These are phyloP conservation scores for Ustulina deusta DNA, from an alignment of 2,329 filamentous ascomycete species.

Conservation along the genomic window DNA sequence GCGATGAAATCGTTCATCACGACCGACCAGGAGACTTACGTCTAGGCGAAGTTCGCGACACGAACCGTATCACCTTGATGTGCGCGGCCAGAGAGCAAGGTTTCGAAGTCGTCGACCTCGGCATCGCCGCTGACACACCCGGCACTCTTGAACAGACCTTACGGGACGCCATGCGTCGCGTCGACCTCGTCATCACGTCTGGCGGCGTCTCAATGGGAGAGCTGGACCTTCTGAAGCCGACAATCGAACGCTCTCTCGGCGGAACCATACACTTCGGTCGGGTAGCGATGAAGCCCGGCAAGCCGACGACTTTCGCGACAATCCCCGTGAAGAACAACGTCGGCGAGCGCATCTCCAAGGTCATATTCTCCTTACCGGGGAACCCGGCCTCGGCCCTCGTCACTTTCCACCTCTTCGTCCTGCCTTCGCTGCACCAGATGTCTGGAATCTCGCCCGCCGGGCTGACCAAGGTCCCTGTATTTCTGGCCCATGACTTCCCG, in stretches of 20 bases:
- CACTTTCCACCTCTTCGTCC: slow-evolving; percentile 92
- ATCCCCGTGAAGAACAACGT: slow-evolving; percentile 72
- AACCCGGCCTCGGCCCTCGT: slow-evolving; percentile 95
- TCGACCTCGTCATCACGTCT: slow-evolving; percentile 89
- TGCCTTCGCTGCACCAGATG: slow-evolving; percentile 84
- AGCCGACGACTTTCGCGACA: slow-evolving; percentile 96
- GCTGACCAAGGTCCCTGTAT: slow-evolving; percentile 77
- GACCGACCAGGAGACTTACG: slow-evolving; percentile 70
- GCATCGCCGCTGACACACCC: slow-evolving; percentile 82
- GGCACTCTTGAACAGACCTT: slow-evolving; percentile 81
- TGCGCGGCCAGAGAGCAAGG: slow-evolving; percentile 80
- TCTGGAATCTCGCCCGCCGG: slow-evolving; percentile 76
- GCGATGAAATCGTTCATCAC: slow-evolving; percentile 90
- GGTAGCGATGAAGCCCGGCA: slow-evolving; percentile 97
- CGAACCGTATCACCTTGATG: slow-evolving; percentile 88
- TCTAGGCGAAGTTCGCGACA: slow-evolving; percentile 90
- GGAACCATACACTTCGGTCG: slow-evolving; percentile 97
- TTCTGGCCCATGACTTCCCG: slow-evolving; percentile 76
- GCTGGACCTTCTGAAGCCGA: slow-evolving; percentile 94
- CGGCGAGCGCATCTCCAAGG: slow-evolving; percentile 71
- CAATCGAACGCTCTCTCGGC: slow-evolving; percentile 88
- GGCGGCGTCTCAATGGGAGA: slow-evolving; percentile 99
- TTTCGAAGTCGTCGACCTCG: slow-evolving; percentile 84
- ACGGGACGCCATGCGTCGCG: slow-evolving; percentile 76
- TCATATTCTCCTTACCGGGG: slow-evolving; percentile 90